Evolutionary conservation across 139 green algal genomes (phyloP), one percentile per base, ranked within the genome.

Genomic region (Protoeuglena noctilucae): DNA sequence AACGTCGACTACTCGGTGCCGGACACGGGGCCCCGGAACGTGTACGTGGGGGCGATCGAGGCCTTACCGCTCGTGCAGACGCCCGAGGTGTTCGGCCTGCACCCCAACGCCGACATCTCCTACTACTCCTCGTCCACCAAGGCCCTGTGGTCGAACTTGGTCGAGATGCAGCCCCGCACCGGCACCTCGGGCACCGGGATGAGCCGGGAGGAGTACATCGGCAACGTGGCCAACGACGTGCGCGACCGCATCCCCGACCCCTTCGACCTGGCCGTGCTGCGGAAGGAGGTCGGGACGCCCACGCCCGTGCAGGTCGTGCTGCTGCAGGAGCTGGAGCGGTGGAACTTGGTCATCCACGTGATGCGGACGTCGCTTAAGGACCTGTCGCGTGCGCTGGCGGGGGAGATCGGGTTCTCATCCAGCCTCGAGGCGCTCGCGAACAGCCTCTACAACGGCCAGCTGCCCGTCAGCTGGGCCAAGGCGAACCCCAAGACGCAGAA

Each of bases 31-130:
- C 30, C 49, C 6, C 58, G 64, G 0, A 68, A 75, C 18, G 60
- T 55, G 14, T 87, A 89, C 61, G 39, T 72, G 14, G 56, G 63
- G 40, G 66, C 70, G 18, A 84, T 93, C 43, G 76, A 88, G 40
- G 63, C 31, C 9, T 57, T 93, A 43, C 84, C 84, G 21, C 64
- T 86, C 23, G 70, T 86, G 61, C 84, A 89, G 56, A 81, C 64
- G 16, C 75, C 69, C 1, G 73, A 87, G 65, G 73, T 87, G 31
- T 90, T 93, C 63, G 84, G 84, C 1, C 67, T 93, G 49, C 78
- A 91, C 49, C 58, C 71, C 49, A 91, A 89, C 58, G 84, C 84
- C n/a, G 82, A 93, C 73, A 88, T 93, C 60, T 67, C 54, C 17
- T 89, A 90, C 67, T 89, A 88, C 75, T 91, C 80, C 28, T 68